Conservation (phyloP, 2,329 filamentous ascomycete genomes). For the Nigrospora oryzae region DNA sequence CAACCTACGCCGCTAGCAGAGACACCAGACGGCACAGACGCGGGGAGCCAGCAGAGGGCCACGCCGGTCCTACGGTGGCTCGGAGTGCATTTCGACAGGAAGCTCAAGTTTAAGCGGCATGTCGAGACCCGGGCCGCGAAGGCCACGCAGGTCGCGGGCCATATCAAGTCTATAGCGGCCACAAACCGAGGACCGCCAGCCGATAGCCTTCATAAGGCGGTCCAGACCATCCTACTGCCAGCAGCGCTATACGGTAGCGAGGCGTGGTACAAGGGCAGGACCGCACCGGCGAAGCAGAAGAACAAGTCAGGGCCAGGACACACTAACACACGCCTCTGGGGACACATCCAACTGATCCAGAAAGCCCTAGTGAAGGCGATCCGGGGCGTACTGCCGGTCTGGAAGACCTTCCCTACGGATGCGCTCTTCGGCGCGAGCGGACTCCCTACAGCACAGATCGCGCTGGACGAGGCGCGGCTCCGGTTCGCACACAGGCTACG, state of each 20-base stretch:
- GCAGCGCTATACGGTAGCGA: constrained; percentile 3
- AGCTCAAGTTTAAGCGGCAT: constrained; percentile 7
- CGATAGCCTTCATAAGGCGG: neutral
- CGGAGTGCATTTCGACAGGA: constrained; percentile 10
- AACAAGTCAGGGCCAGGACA: neutral
- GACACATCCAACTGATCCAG: neutral
- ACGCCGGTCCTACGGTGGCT: constrained; percentile 9
- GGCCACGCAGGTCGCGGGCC: constrained; percentile 5
- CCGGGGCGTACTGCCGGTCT: constrained; percentile 1
- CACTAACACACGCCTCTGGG: neutral
- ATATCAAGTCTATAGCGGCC: neutral
- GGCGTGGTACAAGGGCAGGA: constrained; percentile 2
- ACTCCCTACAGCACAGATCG: neutral
- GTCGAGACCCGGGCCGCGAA: constrained; percentile 8
- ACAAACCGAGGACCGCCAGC: neutral
- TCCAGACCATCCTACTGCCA: constrained; percentile 1
- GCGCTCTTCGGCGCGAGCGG: neutral
- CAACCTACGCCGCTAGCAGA: neutral
- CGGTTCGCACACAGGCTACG: neutral
- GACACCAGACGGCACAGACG: too few relatives aligned
- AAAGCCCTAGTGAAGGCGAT: constrained; percentile 1
- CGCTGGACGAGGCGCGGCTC: neutral
- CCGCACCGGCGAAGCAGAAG: neutral
- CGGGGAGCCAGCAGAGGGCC: too few relatives aligned
- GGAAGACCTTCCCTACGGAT: neutral